Evolutionary conservation across 768 basidiomycete genomes (phyloP).

Genomic region (Lactarius evosmus): DNA sequence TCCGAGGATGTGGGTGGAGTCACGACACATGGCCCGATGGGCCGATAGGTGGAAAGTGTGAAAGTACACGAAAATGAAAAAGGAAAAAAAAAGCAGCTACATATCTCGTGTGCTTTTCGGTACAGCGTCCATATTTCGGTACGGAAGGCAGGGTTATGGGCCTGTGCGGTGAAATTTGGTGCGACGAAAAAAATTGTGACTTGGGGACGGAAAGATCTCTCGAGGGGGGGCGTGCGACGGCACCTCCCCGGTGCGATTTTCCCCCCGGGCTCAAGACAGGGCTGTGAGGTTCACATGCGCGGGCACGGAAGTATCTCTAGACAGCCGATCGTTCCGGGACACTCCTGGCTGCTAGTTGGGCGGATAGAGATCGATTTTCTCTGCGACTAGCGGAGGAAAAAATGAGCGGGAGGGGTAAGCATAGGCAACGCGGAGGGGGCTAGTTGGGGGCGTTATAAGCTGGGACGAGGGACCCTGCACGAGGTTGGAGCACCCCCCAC

Average conservation of each 20-base stretch:
- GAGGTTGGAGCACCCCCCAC: slow-evolving; percentile 1
- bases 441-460: slow-evolving; percentile 5
- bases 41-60: not conserved
- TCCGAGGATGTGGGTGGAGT: not conserved
- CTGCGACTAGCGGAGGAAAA: not conserved
- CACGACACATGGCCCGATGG: not conserved
- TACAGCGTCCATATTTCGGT: not conserved
- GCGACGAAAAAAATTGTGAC: not conserved
- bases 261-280: not conserved
- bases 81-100: too few relatives aligned
- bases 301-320: not conserved
- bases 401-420: not conserved
- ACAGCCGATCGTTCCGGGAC: not conserved
- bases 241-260: not conserved
- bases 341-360: not conserved
- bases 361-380: not conserved
- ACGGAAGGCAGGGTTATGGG: not conserved
- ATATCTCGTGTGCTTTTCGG: not conserved
- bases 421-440: not conserved
- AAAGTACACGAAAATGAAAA: not conserved
- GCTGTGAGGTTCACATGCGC: not conserved
- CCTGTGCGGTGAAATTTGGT: not conserved
- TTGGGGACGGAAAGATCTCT: not conserved
- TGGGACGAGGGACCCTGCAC: not conserved
- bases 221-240: not conserved